Base-by-base conservation (phyloP, 495 filamentous ascomycete genomes). In the Penicillium lagena region DNA sequence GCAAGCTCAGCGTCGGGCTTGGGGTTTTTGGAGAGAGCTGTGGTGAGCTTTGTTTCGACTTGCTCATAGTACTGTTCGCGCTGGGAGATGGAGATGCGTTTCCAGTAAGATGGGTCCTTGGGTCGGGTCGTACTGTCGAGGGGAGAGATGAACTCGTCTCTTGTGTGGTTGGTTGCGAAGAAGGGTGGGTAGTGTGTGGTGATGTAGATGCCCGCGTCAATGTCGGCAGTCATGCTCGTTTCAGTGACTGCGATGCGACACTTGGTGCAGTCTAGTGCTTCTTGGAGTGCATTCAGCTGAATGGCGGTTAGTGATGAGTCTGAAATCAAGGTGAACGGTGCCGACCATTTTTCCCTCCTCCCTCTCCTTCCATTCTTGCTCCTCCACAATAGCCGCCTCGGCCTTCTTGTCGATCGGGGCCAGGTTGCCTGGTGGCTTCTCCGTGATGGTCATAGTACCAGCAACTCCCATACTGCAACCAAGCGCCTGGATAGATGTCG, bases 261-360 rank as follows among this genome's bases (percentile, higher is more conserved):
- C 7, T 53, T 51, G 12, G 45, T 54, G 42, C 66, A 67, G 32
- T 42, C 37, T 9, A 68, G 54, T 29, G 63, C 66, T 51, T 67
- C 63, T 40, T 62, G 49, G 22, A 66, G 47, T 5, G 52, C 48
- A 17, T 51, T 40, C 12, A 49, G 37, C 45, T 34, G 32, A 6
- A 9, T 34, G 32, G n/a, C 9, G 32, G 9, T 34, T 34, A 11
- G 9, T 34, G 9, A 11, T 34, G 32, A 34, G 32, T 7, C n/a
- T 10, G 0, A 7, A 2, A 11, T 34, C 2, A 34, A 34, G 0
- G 32, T 34, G 7, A 4, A 22, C 0, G 22, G 2, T 22, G 32
- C 32, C 1, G 6, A 34, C 32, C 32, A 22, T 22, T 4, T 22
- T 22, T 22, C 6, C 22, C 22, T 22, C 22, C 32, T 34, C 32